phyloP scores from a whole-genome alignment of 2,329 filamentous ascomycete genomes.

The Cryphonectria naterciae region DNA sequence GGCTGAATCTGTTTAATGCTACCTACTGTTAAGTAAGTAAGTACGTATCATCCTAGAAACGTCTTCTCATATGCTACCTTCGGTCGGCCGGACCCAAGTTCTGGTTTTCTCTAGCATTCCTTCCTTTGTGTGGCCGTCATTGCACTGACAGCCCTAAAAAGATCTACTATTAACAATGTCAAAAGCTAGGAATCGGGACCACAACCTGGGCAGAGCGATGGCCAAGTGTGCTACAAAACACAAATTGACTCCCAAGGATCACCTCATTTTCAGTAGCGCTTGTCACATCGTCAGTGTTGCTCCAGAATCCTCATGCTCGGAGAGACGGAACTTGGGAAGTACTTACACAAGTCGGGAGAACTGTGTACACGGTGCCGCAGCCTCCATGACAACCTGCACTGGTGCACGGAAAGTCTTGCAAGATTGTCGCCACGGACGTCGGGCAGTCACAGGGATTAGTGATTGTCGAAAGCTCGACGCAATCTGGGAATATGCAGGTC shows the following conservation, averaged over 20 bases:
- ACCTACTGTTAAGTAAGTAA: background rate
- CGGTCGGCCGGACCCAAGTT: background rate
- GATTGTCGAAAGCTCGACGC: background rate
- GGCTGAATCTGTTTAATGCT: background rate
- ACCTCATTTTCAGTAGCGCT: background rate
- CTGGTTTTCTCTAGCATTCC: background rate
- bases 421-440: slow-evolving; percentile 6
- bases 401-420: background rate
- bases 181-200: too few relatives aligned
- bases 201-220: too few relatives aligned
- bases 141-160: background rate
- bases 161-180: too few relatives aligned
- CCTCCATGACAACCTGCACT: background rate
- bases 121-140: background rate
- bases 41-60: background rate
- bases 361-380: slow-evolving; percentile 10
- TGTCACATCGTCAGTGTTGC: background rate
- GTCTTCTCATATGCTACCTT: background rate
- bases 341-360: slow-evolving; percentile 9
- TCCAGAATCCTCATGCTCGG: background rate
- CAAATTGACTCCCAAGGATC: background rate
- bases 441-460: slow-evolving; percentile 6
- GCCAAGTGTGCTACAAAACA: background rate
- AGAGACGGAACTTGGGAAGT: background rate
- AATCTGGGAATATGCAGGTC: slow-evolving; percentile 3